Evolutionary conservation across 2,329 filamentous ascomycete genomes (phyloP).

Genomic region (Aspergillus transmontanensis): DNA sequence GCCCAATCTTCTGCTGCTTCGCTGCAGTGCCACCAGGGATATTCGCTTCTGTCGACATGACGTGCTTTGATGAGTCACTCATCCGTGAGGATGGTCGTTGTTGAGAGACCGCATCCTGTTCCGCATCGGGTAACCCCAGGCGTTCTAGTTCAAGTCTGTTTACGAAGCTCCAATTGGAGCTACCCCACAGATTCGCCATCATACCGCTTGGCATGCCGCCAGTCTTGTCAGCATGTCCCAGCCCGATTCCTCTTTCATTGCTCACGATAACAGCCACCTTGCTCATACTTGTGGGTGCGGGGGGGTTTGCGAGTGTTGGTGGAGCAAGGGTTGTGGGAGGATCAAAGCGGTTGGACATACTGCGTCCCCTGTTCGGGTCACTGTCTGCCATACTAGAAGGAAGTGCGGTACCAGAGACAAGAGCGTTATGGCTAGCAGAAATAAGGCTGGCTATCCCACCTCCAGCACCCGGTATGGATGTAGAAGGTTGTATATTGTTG

Average conservation of each 20-base stretch:
- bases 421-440: slow-evolving; percentile 76
- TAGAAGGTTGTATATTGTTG: slow-evolving; percentile 56
- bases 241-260: slow-evolving; percentile 70
- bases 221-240: slow-evolving; percentile 62
- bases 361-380: slow-evolving; percentile 38
- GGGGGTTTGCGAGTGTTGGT: slow-evolving; percentile 78
- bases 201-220: slow-evolving; percentile 79
- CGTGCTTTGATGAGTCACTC: slow-evolving; percentile 30
- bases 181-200: slow-evolving; percentile 93
- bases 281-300: slow-evolving; percentile 81
- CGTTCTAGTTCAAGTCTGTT: slow-evolving; percentile 63
- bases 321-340: slow-evolving; percentile 72
- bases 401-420: slow-evolving; percentile 63
- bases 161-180: slow-evolving; percentile 74
- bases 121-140: slow-evolving; percentile 37
- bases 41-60: slow-evolving; percentile 23
- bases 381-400: slow-evolving; percentile 41
- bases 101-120: slow-evolving; percentile 20
- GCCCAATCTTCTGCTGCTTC: slow-evolving; percentile 29
- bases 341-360: slow-evolving; percentile 44
- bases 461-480: slow-evolving; percentile 48
- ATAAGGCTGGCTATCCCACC: slow-evolving; percentile 82
- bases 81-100: slow-evolving; percentile 24
- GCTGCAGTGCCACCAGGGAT: slow-evolving; percentile 24
- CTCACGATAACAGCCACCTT: slow-evolving; percentile 80